Conservation (phyloP, 805 yeast genomes). For the Candida sithepensis region DNA sequence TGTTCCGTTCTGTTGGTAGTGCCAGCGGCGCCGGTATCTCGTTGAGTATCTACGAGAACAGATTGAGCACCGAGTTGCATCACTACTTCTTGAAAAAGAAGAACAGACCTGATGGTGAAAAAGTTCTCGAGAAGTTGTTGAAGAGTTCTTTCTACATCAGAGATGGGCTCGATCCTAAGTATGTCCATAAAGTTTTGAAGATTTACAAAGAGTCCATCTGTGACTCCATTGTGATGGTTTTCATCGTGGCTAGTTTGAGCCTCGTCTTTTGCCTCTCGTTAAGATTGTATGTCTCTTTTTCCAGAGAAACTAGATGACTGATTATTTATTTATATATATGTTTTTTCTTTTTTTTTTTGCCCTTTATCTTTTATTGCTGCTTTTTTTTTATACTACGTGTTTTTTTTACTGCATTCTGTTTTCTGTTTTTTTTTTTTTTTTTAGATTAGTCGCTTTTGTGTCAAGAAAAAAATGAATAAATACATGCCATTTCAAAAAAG, state of each 20-base stretch:
- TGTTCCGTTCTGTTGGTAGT: constrained; percentile 47
- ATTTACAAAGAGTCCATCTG: constrained; percentile 26
- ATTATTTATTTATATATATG: background rate
- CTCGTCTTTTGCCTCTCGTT: constrained; percentile 21
- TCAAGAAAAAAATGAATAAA: too few species aligned
- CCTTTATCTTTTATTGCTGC: background rate
- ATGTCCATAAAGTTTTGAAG: constrained; percentile 26
- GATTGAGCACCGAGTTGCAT: constrained; percentile 29
- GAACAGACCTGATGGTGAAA: constrained; percentile 21
- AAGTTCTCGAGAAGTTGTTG: constrained; percentile 19
- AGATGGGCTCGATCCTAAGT: constrained; percentile 26
- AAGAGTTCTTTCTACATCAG: constrained; percentile 27
- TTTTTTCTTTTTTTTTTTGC: too few species aligned
- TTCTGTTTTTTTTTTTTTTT: too few species aligned
- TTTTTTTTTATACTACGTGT: too few species aligned
- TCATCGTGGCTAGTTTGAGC: constrained; percentile 25
- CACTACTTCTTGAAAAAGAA: constrained; percentile 26
- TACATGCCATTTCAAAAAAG: too few species aligned
- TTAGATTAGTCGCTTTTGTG: too few species aligned
- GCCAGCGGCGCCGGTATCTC: constrained; percentile 44
- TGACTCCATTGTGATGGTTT: constrained; percentile 23
- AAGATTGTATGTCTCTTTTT: constrained; percentile 15
- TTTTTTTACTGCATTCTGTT: too few species aligned
- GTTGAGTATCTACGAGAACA: constrained; percentile 34
- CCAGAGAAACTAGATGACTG: background rate